phyloP scores from a whole-genome alignment of 1,139 yeast genomes.

The Candida smagusa region DNA sequence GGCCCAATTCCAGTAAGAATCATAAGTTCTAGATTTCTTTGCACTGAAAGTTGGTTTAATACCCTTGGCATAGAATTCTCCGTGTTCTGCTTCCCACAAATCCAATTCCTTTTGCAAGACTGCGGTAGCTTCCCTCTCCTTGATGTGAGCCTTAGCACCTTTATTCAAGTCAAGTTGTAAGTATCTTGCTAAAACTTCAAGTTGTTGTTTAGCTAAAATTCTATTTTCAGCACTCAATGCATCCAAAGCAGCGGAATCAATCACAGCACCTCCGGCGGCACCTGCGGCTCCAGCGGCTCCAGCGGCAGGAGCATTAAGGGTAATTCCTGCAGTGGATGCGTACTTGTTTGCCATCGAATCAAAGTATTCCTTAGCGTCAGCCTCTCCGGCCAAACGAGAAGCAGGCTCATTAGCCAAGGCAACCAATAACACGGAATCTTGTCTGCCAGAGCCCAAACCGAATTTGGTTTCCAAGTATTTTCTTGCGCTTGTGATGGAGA shows the following conservation, averaged over 20 bases:
- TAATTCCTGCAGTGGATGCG: conserved; percentile 78
- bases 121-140: conserved; percentile 84
- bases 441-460: conserved; percentile 93
- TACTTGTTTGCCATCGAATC: conserved; percentile 81
- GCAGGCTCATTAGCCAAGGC: conserved; percentile 92
- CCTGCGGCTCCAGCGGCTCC: conserved; percentile 50
- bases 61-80: conserved; percentile 91
- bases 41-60: conserved; percentile 87
- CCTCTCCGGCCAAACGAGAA: conserved; percentile 77
- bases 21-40: conserved; percentile 91
- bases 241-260: conserved; percentile 95
- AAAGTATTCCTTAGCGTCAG: conserved; percentile 85
- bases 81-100: conserved; percentile 90
- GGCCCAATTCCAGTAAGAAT: conserved; percentile 99
- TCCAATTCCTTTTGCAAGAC: conserved; percentile 88
- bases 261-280: conserved; percentile 79
- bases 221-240: conserved; percentile 89
- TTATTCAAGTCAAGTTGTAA: conserved; percentile 86
- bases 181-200: conserved; percentile 92
- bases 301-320: conserved; percentile 65
- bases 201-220: conserved; percentile 87
- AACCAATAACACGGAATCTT: conserved; percentile 78
- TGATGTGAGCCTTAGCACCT: conserved; percentile 82
- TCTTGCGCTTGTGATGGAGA: conserved; percentile 86
- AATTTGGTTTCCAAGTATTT: conserved; percentile 85